Conservation (phyloP, 768 basidiomycete genomes). For the Sistotremastrum niveocremeum region DNA sequence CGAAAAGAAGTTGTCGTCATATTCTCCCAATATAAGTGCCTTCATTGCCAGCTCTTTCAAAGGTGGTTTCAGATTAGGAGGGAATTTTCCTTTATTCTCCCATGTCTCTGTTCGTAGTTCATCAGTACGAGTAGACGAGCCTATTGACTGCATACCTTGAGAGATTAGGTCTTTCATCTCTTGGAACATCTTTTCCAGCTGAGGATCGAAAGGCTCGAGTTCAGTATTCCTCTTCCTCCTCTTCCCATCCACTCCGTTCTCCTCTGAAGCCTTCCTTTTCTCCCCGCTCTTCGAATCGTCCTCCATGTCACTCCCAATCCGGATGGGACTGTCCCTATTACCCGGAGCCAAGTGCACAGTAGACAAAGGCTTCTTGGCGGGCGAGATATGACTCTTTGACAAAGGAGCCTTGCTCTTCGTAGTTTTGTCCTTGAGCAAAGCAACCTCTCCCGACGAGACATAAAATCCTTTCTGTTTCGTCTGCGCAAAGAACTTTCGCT, state of each 20-base stretch:
- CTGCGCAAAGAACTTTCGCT: constrained; percentile 81
- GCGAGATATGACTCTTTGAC: too few species aligned
- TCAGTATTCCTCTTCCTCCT: constrained; percentile 3
- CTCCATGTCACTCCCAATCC: too few species aligned
- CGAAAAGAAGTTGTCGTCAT: constrained; percentile 86
- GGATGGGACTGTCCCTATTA: too few species aligned
- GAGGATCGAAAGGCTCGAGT: constrained; percentile 48
- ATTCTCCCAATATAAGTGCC: constrained; percentile 75
- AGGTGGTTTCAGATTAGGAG: constrained; percentile 58
- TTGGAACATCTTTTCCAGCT: constrained; percentile 48
- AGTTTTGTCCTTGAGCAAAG: constrained; percentile 64
- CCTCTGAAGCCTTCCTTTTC: not conserved
- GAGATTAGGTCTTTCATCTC: constrained; percentile 46
- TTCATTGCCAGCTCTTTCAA: constrained; percentile 59
- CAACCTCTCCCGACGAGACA: constrained; percentile 79
- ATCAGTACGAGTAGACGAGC: not conserved
- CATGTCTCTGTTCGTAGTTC: constrained; percentile 44
- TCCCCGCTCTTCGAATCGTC: too few species aligned
- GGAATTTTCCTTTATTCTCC: constrained; percentile 82
- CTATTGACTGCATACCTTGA: constrained; percentile 29
- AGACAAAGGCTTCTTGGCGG: too few species aligned
- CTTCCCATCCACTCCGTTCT: constrained; percentile 1
- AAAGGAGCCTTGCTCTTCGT: not conserved
- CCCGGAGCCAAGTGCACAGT: too few species aligned
- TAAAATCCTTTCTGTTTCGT: constrained; percentile 92